A percentile compares a stretch with the other conserved stretches of the same genome.
Evolutionary conservation across 305 asterid species (phyloP).

Genomic region (Fraxinus ornus): DNA sequence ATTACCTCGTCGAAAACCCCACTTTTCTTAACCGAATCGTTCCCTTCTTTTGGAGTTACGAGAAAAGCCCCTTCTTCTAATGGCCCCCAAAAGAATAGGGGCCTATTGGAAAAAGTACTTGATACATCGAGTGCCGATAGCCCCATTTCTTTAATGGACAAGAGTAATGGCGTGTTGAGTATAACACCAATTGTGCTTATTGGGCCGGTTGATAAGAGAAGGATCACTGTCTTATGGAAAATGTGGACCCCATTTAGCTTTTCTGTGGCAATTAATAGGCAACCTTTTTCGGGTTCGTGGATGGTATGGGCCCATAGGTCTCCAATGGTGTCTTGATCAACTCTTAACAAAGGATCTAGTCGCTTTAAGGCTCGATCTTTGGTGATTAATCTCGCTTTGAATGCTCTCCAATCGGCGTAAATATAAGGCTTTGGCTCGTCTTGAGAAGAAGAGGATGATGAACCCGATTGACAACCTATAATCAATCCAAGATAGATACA

Average conservation of each 20-base stretch:
- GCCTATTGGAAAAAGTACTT: constrained; percentile 54
- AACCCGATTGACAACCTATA: constrained; percentile 49
- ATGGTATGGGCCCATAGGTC: constrained; percentile 77
- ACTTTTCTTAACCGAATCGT: constrained; percentile 41
- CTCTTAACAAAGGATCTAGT: constrained; percentile 26
- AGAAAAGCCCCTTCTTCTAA: constrained; percentile 64
- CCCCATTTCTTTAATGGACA: constrained; percentile 82
- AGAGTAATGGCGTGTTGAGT: constrained; percentile 76
- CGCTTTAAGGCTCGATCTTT: constrained; percentile 31
- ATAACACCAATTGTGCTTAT: constrained; percentile 66
- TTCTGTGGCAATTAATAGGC: constrained; percentile 68
- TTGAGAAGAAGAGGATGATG: constrained; percentile 42
- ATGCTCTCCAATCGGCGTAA: constrained; percentile 69
- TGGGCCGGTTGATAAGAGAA: constrained; percentile 61
- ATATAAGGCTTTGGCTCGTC: constrained; percentile 43
- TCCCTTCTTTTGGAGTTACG: constrained; percentile 41
- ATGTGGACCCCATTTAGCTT: constrained; percentile 90
- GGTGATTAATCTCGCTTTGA: constrained; percentile 66
- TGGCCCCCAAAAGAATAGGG: constrained; percentile 86
- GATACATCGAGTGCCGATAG: constrained; percentile 46
- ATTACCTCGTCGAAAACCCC: constrained; percentile 77
- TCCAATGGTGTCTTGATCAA: constrained; percentile 38
- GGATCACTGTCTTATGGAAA: constrained; percentile 69
- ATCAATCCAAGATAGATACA: background rate
- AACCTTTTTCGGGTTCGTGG: constrained; percentile 78